Conservation (phyloP, 78 protist species). For the Dictyostelium citrinum region DNA sequence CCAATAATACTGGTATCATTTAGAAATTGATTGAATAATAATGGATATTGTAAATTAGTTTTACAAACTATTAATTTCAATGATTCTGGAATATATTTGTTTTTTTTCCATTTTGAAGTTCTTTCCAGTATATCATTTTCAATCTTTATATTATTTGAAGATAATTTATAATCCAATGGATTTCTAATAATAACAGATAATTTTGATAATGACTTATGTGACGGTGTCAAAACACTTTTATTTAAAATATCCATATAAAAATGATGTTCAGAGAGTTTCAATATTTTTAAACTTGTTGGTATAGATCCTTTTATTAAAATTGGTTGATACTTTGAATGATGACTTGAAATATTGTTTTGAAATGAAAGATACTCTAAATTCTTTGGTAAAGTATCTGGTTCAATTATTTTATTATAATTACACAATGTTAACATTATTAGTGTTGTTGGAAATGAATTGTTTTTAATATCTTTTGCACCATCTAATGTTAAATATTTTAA, state of each 20-base stretch:
- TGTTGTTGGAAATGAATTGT: not conserved
- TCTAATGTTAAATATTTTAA: not conserved
- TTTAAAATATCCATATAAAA: not conserved
- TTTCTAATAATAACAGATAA: not conserved
- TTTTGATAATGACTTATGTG: not conserved
- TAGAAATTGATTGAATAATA: not conserved
- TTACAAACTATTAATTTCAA: not conserved
- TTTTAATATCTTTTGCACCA: not conserved
- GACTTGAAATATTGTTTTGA: not conserved
- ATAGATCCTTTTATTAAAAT: not conserved
- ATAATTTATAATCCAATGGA: not conserved
- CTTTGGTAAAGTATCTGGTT: not conserved
- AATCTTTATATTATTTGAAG: not conserved
- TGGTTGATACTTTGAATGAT: not conserved
- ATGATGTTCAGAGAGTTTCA: not conserved
- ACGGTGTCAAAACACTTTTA: not conserved
- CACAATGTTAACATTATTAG: not conserved
- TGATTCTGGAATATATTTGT: not conserved
- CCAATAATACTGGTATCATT: not conserved
- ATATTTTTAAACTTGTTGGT: not conserved
- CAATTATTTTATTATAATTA: not conserved
- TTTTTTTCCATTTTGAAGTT: not conserved
- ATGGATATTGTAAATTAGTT: not conserved
- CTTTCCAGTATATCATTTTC: not conserved
- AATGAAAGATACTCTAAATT: not conserved